A percentile compares a stretch with the other conserved stretches of the same genome.
Evolutionary conservation across 2,329 filamentous ascomycete genomes (phyloP).

Genomic region (Penicillium decumbens): DNA sequence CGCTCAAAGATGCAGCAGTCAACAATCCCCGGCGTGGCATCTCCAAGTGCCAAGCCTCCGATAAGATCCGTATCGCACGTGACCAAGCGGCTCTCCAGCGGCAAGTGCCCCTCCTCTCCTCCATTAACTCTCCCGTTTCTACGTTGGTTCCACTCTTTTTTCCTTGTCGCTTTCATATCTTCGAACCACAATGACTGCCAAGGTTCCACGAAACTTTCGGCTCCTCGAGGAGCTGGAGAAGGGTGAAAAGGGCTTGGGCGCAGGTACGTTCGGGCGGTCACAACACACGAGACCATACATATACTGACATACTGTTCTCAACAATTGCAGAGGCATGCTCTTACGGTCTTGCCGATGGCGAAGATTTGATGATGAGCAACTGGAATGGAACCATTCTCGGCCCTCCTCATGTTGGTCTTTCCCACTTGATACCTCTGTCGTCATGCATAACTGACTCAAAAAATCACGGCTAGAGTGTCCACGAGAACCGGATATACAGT

Average conservation of each 20-base stretch:
- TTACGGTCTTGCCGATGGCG: conserved; percentile 88
- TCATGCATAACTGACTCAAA: conserved; percentile 13
- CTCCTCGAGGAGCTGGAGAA: conserved; percentile 97
- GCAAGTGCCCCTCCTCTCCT: conserved; percentile 19
- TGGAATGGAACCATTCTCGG: conserved; percentile 98
- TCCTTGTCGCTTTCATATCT: background rate
- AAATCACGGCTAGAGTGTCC: conserved; percentile 62
- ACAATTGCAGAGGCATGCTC: conserved; percentile 76
- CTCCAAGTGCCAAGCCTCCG: conserved; percentile 21
- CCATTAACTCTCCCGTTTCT: conserved; percentile 4
- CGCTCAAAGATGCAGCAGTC: conserved; percentile 11
- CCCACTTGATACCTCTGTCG: background rate
- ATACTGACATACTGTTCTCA: conserved; percentile 23
- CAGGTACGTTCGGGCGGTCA: conserved; percentile 49
- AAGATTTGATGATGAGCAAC: conserved; percentile 94
- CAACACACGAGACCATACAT: conserved; percentile 6
- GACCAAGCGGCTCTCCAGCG: conserved; percentile 4
- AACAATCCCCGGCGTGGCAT: conserved; percentile 23
- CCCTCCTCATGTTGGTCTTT: conserved; percentile 75
- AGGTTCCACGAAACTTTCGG: conserved; percentile 92
- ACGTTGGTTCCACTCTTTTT: conserved; percentile 1
- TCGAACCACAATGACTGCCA: conserved; percentile 53
- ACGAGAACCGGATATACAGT: conserved; percentile 99
- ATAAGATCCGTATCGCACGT: conserved; percentile 25
- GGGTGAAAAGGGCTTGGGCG: conserved; percentile 93